Evolutionary conservation across 2,329 filamentous ascomycete genomes (phyloP).

Genomic region (Septoria petroselini): DNA sequence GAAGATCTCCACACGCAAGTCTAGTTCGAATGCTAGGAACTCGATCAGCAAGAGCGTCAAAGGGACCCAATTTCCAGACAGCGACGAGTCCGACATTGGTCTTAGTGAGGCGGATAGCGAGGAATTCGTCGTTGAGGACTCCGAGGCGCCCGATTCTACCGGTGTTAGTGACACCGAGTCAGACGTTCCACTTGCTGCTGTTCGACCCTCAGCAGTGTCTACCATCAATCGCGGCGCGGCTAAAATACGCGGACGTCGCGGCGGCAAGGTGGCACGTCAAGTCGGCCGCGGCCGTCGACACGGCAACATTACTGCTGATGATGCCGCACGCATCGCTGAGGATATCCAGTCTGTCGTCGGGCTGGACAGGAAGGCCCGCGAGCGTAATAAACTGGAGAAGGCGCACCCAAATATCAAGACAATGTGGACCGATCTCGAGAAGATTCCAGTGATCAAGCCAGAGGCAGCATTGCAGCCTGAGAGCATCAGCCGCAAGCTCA

Average conservation of each 20-base stretch:
- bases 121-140: constrained; percentile 33
- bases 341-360: constrained; percentile 20
- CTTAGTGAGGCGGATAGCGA: constrained; percentile 32
- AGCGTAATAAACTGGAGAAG: constrained; percentile 66
- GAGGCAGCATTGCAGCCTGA: constrained; percentile 67
- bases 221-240: constrained; percentile 10
- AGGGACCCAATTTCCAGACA: constrained; percentile 38
- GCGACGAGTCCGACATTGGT: constrained; percentile 33
- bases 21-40: constrained; percentile 27
- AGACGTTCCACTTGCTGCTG: constrained; percentile 29
- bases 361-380: constrained; percentile 37
- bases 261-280: constrained; percentile 9
- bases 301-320: constrained; percentile 29
- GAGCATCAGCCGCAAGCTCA: constrained; percentile 77
- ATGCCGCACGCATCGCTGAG: constrained; percentile 16
- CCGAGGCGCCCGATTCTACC: constrained; percentile 33
- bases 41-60: constrained; percentile 31
- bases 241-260: constrained; percentile 10
- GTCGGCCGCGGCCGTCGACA: constrained; percentile 23
- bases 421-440: constrained; percentile 79
- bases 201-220: constrained; percentile 7
- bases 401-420: constrained; percentile 74
- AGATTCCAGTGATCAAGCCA: constrained; percentile 63
- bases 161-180: constrained; percentile 37
- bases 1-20: constrained; percentile 25